Evolutionary conservation across 371 early-diverging fungal genomes (phyloP), one percentile per base, ranked within the genome.

Genomic region (Apophysomyces trapeziformis): DNA sequence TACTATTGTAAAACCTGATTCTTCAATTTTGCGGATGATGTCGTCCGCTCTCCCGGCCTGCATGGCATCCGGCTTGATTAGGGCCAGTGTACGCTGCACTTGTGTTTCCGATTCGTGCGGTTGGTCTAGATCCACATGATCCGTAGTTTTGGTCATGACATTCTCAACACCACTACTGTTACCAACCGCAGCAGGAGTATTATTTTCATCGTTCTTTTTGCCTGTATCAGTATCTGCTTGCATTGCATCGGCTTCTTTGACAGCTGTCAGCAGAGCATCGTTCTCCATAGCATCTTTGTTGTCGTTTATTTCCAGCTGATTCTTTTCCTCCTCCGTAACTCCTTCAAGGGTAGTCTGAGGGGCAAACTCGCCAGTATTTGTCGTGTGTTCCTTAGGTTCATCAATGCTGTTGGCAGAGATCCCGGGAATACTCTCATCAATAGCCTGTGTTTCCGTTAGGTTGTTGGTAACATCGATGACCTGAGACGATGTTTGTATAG

Each of bases 71-170:
- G 79, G 79, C 57, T 76, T 79, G 54, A 79, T 76, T 18, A 79
- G 54, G n/a, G 75, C 77, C 32, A 79, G 43, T 1, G 79, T 79
- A 26, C 65, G 64, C 47, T 73, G 70, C 7, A 68, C 38, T 14
- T 12, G 79, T 82, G 61, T 77, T 75, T 5, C 83, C 87, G 58
- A 89, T 90, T 1, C 88, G 88, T 75, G 89, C 88, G 70, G 89
- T 85, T 44, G 89, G 72, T 50, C 54, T 50, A 26, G 54, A 21
- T 50, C 21, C 54, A 50, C 54, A 50, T 50, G 54, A 50, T 50
- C 54, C 54, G 21, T 9, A 21, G 21, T 18, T 50, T 50, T 50
- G 54, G 54, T 50, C 54, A 50, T 18, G 21, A 9, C 7, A 5
- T 9, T 11, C 9, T 50, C 54, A 50, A 7, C 54, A 9, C 18